phyloP scores from a whole-genome alignment of 306 rosid genomes.

The Cicer cuneatum region DNA sequence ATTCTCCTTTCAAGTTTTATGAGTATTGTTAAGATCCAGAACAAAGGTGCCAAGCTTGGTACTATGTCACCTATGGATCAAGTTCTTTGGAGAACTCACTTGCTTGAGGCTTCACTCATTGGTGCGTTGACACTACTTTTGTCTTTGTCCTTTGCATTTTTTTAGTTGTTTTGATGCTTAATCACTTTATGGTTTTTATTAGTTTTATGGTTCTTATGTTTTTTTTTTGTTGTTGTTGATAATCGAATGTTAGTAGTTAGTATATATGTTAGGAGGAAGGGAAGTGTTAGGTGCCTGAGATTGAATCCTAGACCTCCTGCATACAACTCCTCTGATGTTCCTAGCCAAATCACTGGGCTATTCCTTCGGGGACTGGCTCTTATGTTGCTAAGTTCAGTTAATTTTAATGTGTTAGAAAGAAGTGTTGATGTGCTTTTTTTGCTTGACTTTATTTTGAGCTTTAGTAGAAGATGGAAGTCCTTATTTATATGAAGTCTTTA shows the following conservation, averaged over 20 bases:
- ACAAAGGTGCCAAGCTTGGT: constrained; percentile 94
- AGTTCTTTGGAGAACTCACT: constrained; percentile 95
- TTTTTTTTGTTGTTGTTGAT: no score
- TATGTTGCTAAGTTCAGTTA: not conserved
- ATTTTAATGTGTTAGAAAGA: not conserved
- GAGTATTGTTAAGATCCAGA: constrained; percentile 95
- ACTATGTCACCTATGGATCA: constrained; percentile 99
- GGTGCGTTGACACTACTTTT: constrained; percentile 54
- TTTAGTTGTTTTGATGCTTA: not conserved
- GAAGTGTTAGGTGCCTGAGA: no score
- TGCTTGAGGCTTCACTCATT: constrained; percentile 93
- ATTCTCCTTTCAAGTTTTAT: constrained; percentile 79
- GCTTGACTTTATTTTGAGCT: not conserved
- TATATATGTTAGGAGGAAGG: no score
- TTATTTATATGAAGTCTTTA: not conserved
- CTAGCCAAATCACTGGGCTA: no score
- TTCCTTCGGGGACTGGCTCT: not conserved
- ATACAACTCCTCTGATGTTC: no score
- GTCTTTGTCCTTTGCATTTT: constrained; percentile 21
- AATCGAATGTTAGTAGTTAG: no score
- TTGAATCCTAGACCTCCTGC: no score
- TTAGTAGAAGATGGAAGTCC: constrained; percentile 8
- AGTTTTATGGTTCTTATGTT: not conserved
- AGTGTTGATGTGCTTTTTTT: constrained; percentile 9
- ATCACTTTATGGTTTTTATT: not conserved